Evolutionary conservation across 805 yeast species (phyloP), one percentile per base, ranked within the genome.

Genomic region (Kurtzmaniella fragi): DNA sequence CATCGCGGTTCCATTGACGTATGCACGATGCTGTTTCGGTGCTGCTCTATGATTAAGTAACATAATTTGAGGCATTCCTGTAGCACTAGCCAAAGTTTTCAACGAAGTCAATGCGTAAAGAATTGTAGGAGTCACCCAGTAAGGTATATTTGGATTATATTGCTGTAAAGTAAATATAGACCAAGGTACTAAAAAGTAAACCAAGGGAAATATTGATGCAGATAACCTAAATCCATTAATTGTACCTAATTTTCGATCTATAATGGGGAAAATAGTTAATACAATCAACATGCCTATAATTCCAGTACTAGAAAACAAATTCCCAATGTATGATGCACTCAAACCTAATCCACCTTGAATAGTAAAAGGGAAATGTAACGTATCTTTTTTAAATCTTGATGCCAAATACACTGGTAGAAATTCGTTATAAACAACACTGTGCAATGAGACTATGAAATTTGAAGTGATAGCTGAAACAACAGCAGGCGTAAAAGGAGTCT

Each of bases 401-500:
- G 70, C 70, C 15, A 65, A 46, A 35, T 62, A 59, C 13, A 64
- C 64, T 1, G 71, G 70, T 28, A 64, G 47, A 39, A 65, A 65
- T 42, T 65, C 70, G 38, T 44, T 51, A 47, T 59, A 64, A 6
- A 61, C 50, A 16, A 62, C 49, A 17, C 48, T 45, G 45, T 65
- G 70, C 29, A 63, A 52, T 1, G 68, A 53, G 16, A 64, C 45
- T 20, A 64, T 50, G 41, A 64, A 59, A 42, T 61, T 62, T n/a
- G 62, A 63, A 9, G 51, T 29, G 9, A 64, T 54, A 5, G 59
- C 67, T 6, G 56, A 44, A 16, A 61, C 45, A 3, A 64, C 71
- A 5, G 48, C 54, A 1, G 60, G 53, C 2, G 70, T 58, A 41
- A 59, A 61, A 4, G 53, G 53, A n/a, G 28, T 27, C 4, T 32